A percentile compares a stretch with the other conserved stretches of the same genome.
phyloP scores from a whole-genome alignment of 1,284 basidiomycete genomes.

The Ceratobasidium sp. region DNA sequence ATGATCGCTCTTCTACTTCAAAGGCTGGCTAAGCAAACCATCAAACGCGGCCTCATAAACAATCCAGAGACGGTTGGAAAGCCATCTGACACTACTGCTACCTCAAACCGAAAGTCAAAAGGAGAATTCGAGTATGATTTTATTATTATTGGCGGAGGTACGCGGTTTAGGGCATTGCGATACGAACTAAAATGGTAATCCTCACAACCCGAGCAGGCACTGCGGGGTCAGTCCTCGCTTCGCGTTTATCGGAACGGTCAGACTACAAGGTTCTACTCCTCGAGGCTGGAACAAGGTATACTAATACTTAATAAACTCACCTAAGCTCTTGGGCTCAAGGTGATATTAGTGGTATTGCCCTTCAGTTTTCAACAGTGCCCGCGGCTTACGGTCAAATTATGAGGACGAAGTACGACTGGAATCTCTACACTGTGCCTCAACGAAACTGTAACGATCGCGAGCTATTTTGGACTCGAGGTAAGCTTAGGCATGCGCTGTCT shows the following conservation, averaged over 20 bases:
- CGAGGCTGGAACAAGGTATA: conserved; percentile 31
- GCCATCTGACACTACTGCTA: no score
- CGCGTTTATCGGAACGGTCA: conserved; percentile 31
- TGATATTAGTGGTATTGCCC: conserved; percentile 12
- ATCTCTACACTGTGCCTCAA: conserved; percentile 71
- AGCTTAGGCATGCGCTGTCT: conserved; percentile 45
- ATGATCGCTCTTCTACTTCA: conserved; percentile 7
- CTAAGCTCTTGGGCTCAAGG: no score
- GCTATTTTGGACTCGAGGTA: conserved; percentile 75
- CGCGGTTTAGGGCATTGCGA: background rate
- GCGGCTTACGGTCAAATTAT: conserved; percentile 58
- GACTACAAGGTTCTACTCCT: conserved; percentile 36
- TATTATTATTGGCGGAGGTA: conserved; percentile 42
- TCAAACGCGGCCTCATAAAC: conserved; percentile 35
- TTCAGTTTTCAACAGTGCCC: conserved; percentile 24
- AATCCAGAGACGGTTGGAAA: conserved; percentile 28
- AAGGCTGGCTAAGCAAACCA: background rate
- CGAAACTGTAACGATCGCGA: conserved; percentile 62
- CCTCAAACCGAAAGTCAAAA: background rate
- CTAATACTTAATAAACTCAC: no score
- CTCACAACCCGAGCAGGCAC: conserved; percentile 10
- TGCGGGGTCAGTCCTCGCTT: conserved; percentile 37
- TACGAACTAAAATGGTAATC: background rate
- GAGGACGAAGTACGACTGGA: conserved; percentile 64
- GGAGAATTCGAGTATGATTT: conserved; percentile 28